A percentile compares a stretch with the other conserved stretches of the same genome.
Conservation (phyloP, 495 filamentous ascomycete species). For the Clavariopsis aquatica region DNA sequence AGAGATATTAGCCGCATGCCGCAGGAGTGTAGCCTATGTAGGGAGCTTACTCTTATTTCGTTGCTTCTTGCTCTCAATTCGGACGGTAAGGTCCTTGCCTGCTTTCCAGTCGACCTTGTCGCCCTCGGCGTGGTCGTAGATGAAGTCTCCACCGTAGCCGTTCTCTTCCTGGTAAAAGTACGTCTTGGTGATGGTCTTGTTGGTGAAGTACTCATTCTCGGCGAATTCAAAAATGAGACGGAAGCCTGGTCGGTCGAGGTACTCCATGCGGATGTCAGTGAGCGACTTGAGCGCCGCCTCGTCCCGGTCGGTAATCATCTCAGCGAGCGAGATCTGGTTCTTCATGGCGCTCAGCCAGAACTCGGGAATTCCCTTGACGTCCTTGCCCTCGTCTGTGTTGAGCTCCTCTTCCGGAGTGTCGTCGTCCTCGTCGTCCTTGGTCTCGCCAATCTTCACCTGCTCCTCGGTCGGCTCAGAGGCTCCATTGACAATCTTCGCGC, state of each 20-base stretch:
- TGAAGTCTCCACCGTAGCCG: slow-evolving; percentile 97
- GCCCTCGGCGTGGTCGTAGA: slow-evolving; percentile 98
- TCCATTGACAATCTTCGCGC: slow-evolving; percentile 91
- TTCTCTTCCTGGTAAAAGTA: slow-evolving; percentile 99
- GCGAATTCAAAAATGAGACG: slow-evolving; percentile 95
- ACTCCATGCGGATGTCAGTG: slow-evolving; percentile 97
- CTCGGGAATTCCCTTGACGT: slow-evolving; percentile 81
- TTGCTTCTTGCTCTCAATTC: slow-evolving; percentile 98
- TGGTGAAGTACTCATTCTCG: slow-evolving; percentile 93
- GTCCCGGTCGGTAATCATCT: slow-evolving; percentile 97
- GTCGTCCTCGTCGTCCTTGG: slow-evolving; percentile 68
- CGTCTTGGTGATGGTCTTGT: slow-evolving; percentile 96
- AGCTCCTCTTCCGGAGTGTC: slow-evolving; percentile 59
- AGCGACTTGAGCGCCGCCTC: slow-evolving; percentile 88
- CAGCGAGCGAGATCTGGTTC: slow-evolving; percentile 92
- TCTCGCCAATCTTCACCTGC: slow-evolving; percentile 83
- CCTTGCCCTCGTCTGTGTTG: slow-evolving; percentile 50
- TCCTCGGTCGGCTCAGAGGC: slow-evolving; percentile 77
- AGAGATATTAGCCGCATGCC: no score
- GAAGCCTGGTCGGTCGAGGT: slow-evolving; percentile 97
- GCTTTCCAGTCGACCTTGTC: slow-evolving; percentile 97
- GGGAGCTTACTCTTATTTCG: slow-evolving; percentile 89
- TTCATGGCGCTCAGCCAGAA: slow-evolving; percentile 99
- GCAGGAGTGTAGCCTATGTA: no score
- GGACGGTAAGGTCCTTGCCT: slow-evolving; percentile 88